Evolutionary conservation across 2,329 filamentous ascomycete species (phyloP).

Genomic region (Verticillium zaregamsianum): DNA sequence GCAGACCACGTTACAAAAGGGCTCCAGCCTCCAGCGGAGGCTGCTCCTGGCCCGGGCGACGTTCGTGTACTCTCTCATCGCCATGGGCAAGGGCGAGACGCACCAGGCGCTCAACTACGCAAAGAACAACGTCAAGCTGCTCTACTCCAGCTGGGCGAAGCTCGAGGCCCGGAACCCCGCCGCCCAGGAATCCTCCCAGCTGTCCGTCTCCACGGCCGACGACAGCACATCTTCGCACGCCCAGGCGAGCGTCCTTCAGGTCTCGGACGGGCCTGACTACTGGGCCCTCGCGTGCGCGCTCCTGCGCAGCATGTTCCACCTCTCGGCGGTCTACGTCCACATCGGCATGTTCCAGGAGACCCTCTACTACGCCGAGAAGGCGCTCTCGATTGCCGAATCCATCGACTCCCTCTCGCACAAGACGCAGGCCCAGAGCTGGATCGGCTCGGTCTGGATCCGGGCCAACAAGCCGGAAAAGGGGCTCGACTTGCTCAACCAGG

Average conservation of each 20-base stretch:
- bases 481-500: constrained; percentile 47
- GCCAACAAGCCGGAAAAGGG: constrained; percentile 58
- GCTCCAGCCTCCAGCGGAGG: constrained; percentile 30
- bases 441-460: constrained; percentile 50
- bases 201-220: constrained; percentile 16
- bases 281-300: constrained; percentile 77
- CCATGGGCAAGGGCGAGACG: constrained; percentile 57
- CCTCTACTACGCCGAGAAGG: constrained; percentile 81
- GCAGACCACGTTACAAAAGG: constrained; percentile 3
- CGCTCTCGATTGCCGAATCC: constrained; percentile 69
- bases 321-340: constrained; percentile 76
- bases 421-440: constrained; percentile 50
- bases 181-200: background rate
- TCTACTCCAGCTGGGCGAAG: constrained; percentile 53
- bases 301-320: constrained; percentile 65
- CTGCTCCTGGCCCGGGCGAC: constrained; percentile 54
- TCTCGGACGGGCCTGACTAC: constrained; percentile 52
- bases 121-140: constrained; percentile 50
- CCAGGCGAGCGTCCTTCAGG: constrained; percentile 33
- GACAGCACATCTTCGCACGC: constrained; percentile 14
- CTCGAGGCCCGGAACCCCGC: constrained; percentile 30
- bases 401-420: constrained; percentile 58
- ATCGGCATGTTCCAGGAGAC: constrained; percentile 87
- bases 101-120: constrained; percentile 55
- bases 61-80: constrained; percentile 61